Evolutionary conservation across 805 yeast species (phyloP).

Genomic region (Clavispora fructus): DNA sequence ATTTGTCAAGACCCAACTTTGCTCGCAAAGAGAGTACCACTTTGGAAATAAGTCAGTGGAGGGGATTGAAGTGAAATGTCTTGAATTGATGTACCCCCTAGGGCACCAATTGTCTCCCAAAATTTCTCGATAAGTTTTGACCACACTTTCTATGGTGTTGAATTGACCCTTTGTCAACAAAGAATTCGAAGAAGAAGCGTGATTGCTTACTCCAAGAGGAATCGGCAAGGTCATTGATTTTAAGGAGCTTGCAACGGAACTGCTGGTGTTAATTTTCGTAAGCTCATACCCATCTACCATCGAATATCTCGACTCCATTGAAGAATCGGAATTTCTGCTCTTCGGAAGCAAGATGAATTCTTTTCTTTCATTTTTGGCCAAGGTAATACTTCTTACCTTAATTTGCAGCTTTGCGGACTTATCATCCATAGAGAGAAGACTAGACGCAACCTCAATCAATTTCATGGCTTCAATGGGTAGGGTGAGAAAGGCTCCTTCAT

Average conservation of each 20-base stretch:
- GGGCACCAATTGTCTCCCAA: constrained; percentile 46
- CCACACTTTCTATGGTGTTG: constrained; percentile 43
- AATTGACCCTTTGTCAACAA: constrained; percentile 37
- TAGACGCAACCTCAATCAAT: constrained; percentile 59
- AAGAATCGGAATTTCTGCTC: constrained; percentile 17
- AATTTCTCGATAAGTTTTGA: constrained; percentile 49
- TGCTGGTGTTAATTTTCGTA: constrained; percentile 45
- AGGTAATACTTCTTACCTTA: constrained; percentile 47
- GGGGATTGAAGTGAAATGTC: constrained; percentile 18
- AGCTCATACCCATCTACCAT: constrained; percentile 57
- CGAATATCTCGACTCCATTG: constrained; percentile 32
- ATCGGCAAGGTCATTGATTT: constrained; percentile 38
- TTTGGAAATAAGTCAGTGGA: constrained; percentile 28
- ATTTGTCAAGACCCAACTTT: constrained; percentile 53
- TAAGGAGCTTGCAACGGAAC: constrained; percentile 36
- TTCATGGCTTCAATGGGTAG: constrained; percentile 64
- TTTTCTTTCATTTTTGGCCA: constrained; percentile 31
- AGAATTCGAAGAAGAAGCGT: constrained; percentile 34
- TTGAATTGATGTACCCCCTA: constrained; percentile 22
- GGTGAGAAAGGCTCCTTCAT: constrained; percentile 60
- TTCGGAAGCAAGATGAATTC: constrained; percentile 20
- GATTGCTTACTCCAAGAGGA: constrained; percentile 41
- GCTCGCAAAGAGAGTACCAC: constrained; percentile 49
- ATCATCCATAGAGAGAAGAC: constrained; percentile 40
- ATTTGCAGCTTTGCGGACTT: constrained; percentile 34